Evolutionary conservation across 73 alveolate genomes (phyloP).

Genomic region (Loxodes magnus): DNA sequence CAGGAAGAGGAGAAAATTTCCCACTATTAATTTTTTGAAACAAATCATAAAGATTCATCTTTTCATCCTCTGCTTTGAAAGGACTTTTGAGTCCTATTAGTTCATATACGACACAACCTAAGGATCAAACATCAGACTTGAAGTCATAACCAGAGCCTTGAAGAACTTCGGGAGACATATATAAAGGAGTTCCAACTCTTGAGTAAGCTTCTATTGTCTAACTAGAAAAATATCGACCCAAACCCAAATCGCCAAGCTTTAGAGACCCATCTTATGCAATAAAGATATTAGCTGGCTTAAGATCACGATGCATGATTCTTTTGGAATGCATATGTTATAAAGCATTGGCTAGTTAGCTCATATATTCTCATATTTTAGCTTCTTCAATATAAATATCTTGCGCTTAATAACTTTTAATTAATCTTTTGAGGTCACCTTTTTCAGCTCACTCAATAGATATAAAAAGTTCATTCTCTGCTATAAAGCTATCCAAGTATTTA

Average conservation of each 20-base stretch:
- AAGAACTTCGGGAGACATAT: conserved; percentile 56
- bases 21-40: conserved; percentile 54
- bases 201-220: conserved; percentile 92
- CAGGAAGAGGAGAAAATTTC: conserved; percentile 47
- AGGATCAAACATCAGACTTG: conserved; percentile 91
- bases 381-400: conserved; percentile 80
- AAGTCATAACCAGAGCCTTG: conserved; percentile 94
- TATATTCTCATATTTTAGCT: conserved; percentile 76
- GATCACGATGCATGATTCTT: conserved; percentile 94
- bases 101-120: conserved; percentile 95
- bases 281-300: conserved; percentile 97
- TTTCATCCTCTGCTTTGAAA: conserved; percentile 32
- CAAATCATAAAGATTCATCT: conserved; percentile 38
- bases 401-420: conserved; percentile 56
- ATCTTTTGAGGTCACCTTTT: conserved; percentile 88
- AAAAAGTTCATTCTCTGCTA: conserved; percentile 78
- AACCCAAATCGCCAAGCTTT: conserved; percentile 92
- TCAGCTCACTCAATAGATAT: conserved; percentile 98
- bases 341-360: conserved; percentile 76
- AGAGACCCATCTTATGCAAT: conserved; percentile 74
- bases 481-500: conserved; percentile 84
- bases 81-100: conserved; percentile 45
- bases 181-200: conserved; percentile 95
- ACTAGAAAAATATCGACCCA: conserved; percentile 79
- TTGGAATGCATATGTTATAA: conserved; percentile 89